Conservation (phyloP, 495 filamentous ascomycete genomes). For the Annulohypoxylon maeteangense region DNA sequence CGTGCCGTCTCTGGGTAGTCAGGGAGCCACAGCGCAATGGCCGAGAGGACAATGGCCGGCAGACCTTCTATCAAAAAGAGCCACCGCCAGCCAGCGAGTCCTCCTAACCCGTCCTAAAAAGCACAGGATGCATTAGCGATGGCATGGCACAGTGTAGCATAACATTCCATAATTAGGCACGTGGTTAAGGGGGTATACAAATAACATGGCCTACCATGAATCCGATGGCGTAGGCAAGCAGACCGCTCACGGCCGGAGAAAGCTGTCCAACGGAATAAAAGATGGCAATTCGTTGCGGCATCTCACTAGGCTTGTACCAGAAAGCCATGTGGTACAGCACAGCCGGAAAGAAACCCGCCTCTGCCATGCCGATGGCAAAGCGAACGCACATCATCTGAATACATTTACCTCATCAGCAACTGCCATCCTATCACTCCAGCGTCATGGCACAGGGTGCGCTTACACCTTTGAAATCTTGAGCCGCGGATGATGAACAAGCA, state of each 20-base stretch:
- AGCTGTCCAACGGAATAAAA: conserved; percentile 54
- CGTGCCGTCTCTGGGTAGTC: conserved; percentile 56
- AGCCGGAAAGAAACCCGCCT: conserved; percentile 55
- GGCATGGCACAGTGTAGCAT: too few relatives aligned
- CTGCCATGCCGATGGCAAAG: conserved; percentile 55
- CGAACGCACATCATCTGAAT: conserved; percentile 54
- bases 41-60: conserved; percentile 51
- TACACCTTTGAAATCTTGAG: conserved; percentile 50
- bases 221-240: conserved; percentile 56
- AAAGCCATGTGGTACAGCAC: conserved; percentile 57
- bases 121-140: not conserved
- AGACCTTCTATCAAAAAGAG: conserved; percentile 60
- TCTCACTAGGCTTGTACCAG: conserved; percentile 54
- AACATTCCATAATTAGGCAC: not conserved
- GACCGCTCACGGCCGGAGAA: conserved; percentile 51
- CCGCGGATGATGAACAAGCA: conserved; percentile 50
- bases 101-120: conserved; percentile 45
- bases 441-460: not conserved
- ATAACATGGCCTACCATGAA: conserved; percentile 44
- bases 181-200: not conserved
- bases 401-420: not conserved
- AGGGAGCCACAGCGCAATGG: conserved; percentile 54
- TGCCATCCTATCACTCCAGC: not conserved
- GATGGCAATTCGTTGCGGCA: conserved; percentile 51
- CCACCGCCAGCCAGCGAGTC: conserved; percentile 57